Conservation (phyloP, 352 stramenopile species). For the Phytopythium litorale region DNA sequence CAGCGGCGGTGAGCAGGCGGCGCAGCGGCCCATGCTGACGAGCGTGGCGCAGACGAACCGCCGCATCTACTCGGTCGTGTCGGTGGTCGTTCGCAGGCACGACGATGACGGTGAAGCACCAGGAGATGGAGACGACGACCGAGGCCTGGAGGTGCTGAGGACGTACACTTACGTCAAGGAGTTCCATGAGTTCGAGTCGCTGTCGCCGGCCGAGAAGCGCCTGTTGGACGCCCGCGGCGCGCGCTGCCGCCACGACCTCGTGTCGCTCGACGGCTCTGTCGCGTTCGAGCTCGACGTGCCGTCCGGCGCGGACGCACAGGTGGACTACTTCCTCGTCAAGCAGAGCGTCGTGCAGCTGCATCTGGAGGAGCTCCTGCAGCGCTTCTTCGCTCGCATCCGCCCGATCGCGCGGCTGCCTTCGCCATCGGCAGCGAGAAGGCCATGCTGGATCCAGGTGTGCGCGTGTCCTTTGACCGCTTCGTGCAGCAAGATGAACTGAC, state of each 20-base stretch:
- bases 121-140: neutral
- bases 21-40: conserved; percentile 49
- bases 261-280: conserved; percentile 45
- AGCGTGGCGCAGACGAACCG: conserved; percentile 46
- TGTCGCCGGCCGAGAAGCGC: conserved; percentile 29
- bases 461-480: no score
- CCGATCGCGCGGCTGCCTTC: conserved; percentile 17
- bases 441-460: conserved; percentile 36
- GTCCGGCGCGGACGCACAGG: conserved; percentile 35
- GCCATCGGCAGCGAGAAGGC: neutral
- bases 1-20: conserved; percentile 7
- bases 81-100: conserved; percentile 26
- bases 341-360: conserved; percentile 31
- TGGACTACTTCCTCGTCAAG: conserved; percentile 66
- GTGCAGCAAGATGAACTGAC: no score
- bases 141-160: conserved; percentile 19
- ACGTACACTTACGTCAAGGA: conserved; percentile 55
- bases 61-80: conserved; percentile 57
- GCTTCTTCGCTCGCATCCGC: conserved; percentile 30
- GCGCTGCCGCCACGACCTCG: conserved; percentile 42
- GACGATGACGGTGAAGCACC: neutral
- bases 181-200: conserved; percentile 48
- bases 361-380: conserved; percentile 46
- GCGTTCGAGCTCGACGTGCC: conserved; percentile 52
- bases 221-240: conserved; percentile 19